Evolutionary conservation across 345 rosid genomes (phyloP).

Genomic region (Brassica rapa): DNA sequence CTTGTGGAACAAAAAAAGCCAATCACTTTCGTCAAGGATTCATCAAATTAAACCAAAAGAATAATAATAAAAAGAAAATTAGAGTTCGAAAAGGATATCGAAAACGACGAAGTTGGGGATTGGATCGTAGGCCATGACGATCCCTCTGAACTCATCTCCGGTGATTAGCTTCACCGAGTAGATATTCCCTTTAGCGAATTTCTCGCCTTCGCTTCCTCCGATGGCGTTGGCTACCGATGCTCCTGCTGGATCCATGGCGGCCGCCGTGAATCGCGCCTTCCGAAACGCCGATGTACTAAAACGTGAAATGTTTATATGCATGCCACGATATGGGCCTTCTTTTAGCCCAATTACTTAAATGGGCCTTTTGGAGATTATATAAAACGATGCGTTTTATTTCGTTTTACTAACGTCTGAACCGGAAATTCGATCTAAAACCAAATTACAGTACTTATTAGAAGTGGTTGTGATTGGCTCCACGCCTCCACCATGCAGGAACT

Average conservation of each 20-base stretch:
- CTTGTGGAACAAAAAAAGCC: constrained; percentile 51
- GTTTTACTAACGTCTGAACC: neutral
- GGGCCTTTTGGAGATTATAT: neutral
- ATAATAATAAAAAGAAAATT: neutral
- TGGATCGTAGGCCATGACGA: constrained; percentile 85
- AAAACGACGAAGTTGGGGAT: constrained; percentile 89
- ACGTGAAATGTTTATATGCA: neutral
- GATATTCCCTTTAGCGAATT: constrained; percentile 78
- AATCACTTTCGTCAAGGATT: constrained; percentile 44
- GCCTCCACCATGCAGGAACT: constrained; percentile 12
- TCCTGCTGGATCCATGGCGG: constrained; percentile 48
- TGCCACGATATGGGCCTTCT: constrained; percentile 4
- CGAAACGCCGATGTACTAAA: neutral
- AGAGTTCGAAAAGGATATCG: constrained; percentile 63
- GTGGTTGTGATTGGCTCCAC: constrained; percentile 7
- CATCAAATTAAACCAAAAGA: neutral
- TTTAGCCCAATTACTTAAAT: neutral
- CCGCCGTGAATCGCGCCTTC: constrained; percentile 25
- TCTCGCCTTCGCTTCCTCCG: constrained; percentile 49
- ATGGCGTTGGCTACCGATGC: constrained; percentile 39
- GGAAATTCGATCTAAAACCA: neutral
- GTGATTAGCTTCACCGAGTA: constrained; percentile 76
- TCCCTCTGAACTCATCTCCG: constrained; percentile 90
- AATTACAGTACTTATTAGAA: neutral
- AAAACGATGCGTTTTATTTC: neutral